Evolutionary conservation across 164 flowering plant species (phyloP), one percentile per base, ranked within the genome.

Genomic region (Nelumbo lutea): DNA sequence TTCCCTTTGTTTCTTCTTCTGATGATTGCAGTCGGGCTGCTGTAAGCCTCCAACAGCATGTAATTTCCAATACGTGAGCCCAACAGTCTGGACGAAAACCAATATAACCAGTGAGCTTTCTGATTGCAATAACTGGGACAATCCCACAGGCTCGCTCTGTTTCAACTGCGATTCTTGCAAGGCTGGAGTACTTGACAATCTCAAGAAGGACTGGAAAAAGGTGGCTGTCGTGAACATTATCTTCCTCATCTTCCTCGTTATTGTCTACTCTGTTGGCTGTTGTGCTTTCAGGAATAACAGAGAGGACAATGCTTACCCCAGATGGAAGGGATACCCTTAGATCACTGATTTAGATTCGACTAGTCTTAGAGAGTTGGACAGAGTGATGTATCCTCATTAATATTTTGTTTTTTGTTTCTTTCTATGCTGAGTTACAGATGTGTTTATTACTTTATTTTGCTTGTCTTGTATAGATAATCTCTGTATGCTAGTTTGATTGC

Each of bases 21-120:
- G 9, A 5, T 60, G 43, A 9, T 41, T 72, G 62, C 83, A 87
- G 91, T 85, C 89, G 15, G 89, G 91, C 45, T 87, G 91, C 81
- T 87, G 91, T 55, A 87, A 85, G 75, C 91, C 91, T 43, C 67
- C 89, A 5, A 69, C 77, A 42, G 60, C 66, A n/a, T 87, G 91
- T 62, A 45, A 44, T 1, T 87, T 84, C 72, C 3, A 6, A 1
- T 87, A 80, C 43, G 73, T 58, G 9, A 77, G 61, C 50, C 84
- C 90, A 11, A 83, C 82, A 0, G 6, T 1, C 41, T 85, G 88
- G 88, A 76, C 44, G n/a, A 72, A 64, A 15, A 7, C 75, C 3
- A 40, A 51, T 1, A 63, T 3, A 2, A 10, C 40, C 2, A 9
- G 7, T 59, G 42, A 6, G 1, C 77, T 0, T 59, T 5, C 79